Evolutionary conservation across 495 filamentous ascomycete genomes (phyloP).

Genomic region (Pyronema omphalodes): DNA sequence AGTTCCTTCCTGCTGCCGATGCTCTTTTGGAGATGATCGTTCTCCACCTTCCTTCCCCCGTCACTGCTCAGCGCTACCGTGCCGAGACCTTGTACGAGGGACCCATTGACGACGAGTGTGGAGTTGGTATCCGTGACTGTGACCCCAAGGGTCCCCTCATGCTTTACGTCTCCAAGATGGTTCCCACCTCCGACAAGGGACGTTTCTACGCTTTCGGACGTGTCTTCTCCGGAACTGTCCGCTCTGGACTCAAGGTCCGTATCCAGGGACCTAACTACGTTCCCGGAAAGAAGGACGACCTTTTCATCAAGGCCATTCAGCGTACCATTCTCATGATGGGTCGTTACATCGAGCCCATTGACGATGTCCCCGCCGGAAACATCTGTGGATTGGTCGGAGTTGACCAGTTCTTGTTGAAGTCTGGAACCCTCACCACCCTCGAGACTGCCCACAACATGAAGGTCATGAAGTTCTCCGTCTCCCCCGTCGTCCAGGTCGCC

Average conservation of each 20-base stretch:
- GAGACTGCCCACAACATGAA: slow-evolving; percentile 99
- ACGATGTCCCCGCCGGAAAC: slow-evolving; percentile 98
- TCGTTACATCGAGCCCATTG: slow-evolving; percentile 95
- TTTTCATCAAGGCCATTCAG: slow-evolving; percentile 99
- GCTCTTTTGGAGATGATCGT: slow-evolving; percentile 99
- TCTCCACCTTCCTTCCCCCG: slow-evolving; percentile 91
- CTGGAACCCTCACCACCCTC: slow-evolving; percentile 91
- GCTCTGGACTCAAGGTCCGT: slow-evolving; percentile 96
- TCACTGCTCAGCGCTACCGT: slow-evolving; percentile 95
- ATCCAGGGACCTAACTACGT: slow-evolving; percentile 99
- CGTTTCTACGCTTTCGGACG: slow-evolving; percentile 99
- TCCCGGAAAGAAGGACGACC: slow-evolving; percentile 94
- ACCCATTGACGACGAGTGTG: slow-evolving; percentile 75
- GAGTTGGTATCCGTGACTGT: slow-evolving; percentile 93
- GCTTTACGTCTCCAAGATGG: slow-evolving; percentile 99
- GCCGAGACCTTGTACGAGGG: slow-evolving; percentile 97
- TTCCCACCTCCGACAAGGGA: slow-evolving; percentile 97
- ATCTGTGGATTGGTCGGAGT: slow-evolving; percentile 98
- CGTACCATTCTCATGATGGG: slow-evolving; percentile 99
- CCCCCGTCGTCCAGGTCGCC: slow-evolving; percentile 93
- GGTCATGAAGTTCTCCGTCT: slow-evolving; percentile 99
- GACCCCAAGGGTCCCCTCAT: slow-evolving; percentile 95
- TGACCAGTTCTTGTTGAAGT: slow-evolving; percentile 99
- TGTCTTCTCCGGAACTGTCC: slow-evolving; percentile 97
- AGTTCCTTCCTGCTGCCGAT: slow-evolving; percentile 94